Evolutionary conservation across 2,329 filamentous ascomycete species (phyloP), one percentile per base, ranked within the genome.

Genomic region (Anthostomella pinea): DNA sequence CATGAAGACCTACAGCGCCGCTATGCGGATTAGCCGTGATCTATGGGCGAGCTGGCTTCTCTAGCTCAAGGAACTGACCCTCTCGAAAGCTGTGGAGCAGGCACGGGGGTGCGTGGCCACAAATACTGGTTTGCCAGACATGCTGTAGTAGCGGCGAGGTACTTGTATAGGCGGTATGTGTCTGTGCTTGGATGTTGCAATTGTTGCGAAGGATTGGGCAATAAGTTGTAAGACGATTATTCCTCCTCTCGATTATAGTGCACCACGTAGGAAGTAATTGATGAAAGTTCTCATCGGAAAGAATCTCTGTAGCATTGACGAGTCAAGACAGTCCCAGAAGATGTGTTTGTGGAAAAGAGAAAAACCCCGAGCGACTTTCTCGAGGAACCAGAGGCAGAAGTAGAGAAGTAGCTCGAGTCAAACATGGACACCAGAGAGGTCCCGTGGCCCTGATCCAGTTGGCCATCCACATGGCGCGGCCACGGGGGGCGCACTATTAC

Each of bases 51-150:
- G 15, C 25, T 27, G 6, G 23, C 11, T 25, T 25, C 23, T 8
- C 10, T 27, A 15, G 25, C 33, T 38, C 20, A 15, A 8, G 36
- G 8, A 38, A 67, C 75, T 58, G 73, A 94, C 91, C 65, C 91
- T 77, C 72, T 98, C 93, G 69, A 97, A 98, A 19, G 93, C 93
- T 31, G 93, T 97, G 39, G 90, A 96, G 71, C 90, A 96, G 48
- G 91, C 88, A 65, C 93, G 77, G 22, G 93, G 93, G 66, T 97
- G 91, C 54, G 93, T 97, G 39, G 84, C 88, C 57, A 93, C 82
- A 63, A 97, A 97, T 63, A 97, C 87, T 24, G 87, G 85, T 59
- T 82, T 93, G 62, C 69, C 75, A 52, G 83, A 81, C 85, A 89
- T 90, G 49, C 49, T 71, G 53, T n/a, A n/a, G n/a, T n/a, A n/a